A percentile compares a stretch with the other conserved stretches of the same genome.
Conservation (phyloP, 495 filamentous ascomycete genomes). For the Neurospora sp. region DNA sequence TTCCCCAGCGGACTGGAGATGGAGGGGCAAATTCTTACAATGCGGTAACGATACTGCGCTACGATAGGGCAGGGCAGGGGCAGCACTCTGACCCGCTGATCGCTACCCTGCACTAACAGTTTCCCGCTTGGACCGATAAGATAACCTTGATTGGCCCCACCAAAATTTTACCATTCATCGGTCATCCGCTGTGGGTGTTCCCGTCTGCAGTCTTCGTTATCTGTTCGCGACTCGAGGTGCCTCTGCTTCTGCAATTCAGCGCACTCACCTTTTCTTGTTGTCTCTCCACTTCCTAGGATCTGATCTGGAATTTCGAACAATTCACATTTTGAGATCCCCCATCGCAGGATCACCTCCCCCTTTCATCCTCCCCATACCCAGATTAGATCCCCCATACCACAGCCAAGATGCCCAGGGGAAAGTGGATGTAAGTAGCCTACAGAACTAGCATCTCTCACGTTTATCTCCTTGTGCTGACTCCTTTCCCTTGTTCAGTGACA, state of each 20-base stretch:
- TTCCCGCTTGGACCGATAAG: conserved; percentile 17
- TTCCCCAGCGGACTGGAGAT: not conserved
- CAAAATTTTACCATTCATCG: conserved; percentile 27
- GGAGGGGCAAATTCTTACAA: conserved; percentile 29
- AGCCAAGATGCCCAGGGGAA: conserved; percentile 65
- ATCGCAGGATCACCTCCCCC: not conserved
- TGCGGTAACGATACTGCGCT: conserved; percentile 12
- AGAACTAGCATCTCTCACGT: not conserved
- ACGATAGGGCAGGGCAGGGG: conserved; percentile 4
- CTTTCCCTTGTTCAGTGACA: conserved; percentile 52
- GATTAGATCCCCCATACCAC: not conserved
- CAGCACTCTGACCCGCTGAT: conserved; percentile 3
- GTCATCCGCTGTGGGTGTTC: not conserved
- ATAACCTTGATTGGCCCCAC: conserved; percentile 30
- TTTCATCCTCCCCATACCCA: not conserved
- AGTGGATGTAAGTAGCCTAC: conserved; percentile 73
- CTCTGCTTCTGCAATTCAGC: not conserved
- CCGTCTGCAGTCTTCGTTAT: not conserved
- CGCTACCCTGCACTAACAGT: not conserved
- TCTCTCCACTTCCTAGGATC: not conserved
- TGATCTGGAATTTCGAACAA: not conserved
- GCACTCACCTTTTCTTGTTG: not conserved
- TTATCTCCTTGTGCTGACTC: conserved; percentile 3
- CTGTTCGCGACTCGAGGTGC: conserved; percentile 5
- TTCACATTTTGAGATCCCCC: not conserved